A percentile compares a stretch with the other conserved stretches of the same genome.
Evolutionary conservation across 768 basidiomycete genomes (phyloP).

Genomic region (Dioszegia hungarica): DNA sequence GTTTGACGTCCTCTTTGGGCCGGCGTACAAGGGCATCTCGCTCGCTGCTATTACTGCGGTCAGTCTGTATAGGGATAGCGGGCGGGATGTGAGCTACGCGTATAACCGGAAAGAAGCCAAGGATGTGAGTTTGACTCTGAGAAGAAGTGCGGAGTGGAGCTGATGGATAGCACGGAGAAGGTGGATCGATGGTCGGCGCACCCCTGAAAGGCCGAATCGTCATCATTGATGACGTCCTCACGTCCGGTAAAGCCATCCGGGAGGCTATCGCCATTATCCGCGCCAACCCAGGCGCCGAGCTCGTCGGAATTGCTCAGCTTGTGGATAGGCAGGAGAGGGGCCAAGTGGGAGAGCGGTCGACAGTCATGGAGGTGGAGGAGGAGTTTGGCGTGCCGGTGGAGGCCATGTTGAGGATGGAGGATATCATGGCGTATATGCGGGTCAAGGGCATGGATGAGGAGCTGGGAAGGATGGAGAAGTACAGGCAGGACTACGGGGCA

Average conservation of each 20-base stretch:
- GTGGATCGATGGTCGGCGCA: constrained; percentile 82
- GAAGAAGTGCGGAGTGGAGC: neutral
- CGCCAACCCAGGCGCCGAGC: constrained; percentile 59
- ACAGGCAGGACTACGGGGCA: constrained; percentile 66
- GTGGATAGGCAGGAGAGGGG: constrained; percentile 85
- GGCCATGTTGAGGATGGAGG: constrained; percentile 76
- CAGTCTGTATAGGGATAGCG: constrained; percentile 63
- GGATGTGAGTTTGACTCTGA: constrained; percentile 52
- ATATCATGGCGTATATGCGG: constrained; percentile 78
- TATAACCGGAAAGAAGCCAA: constrained; percentile 96
- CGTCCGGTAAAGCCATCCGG: constrained; percentile 66
- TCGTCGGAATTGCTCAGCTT: constrained; percentile 81
- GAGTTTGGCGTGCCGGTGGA: constrained; percentile 68
- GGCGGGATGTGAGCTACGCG: constrained; percentile 68
- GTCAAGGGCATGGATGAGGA: constrained; percentile 59
- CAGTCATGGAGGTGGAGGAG: constrained; percentile 74
- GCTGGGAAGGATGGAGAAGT: constrained; percentile 67
- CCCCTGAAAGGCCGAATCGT: constrained; percentile 74
- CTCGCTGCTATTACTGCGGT: constrained; percentile 81
- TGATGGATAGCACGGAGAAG: constrained; percentile 70
- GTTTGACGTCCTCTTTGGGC: constrained; percentile 88
- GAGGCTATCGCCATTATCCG: constrained; percentile 71
- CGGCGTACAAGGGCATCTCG: constrained; percentile 95
- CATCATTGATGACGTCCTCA: constrained; percentile 94
- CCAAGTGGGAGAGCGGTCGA: constrained; percentile 60